phyloP scores from a whole-genome alignment of 1,284 basidiomycete genomes.

The Fomitopsis pinicola region DNA sequence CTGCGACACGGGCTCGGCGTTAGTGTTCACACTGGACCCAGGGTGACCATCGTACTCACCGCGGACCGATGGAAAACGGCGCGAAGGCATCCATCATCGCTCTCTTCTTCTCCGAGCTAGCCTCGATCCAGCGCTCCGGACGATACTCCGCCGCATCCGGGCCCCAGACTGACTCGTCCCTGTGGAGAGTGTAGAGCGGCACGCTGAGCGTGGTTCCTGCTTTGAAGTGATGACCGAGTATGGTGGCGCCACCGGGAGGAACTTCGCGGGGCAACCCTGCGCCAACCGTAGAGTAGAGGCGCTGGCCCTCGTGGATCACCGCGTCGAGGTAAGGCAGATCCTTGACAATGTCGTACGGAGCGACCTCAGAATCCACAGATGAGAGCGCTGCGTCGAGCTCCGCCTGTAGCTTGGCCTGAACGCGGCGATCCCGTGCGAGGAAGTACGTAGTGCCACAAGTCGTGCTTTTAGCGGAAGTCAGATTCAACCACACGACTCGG shows the following conservation, averaged over 20 bases:
- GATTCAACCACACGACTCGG: background rate
- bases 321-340: constrained; percentile 22
- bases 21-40: background rate
- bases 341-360: constrained; percentile 16
- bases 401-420: constrained; percentile 19
- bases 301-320: constrained; percentile 22
- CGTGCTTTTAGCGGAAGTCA: background rate
- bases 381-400: constrained; percentile 18
- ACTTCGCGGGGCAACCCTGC: constrained; percentile 23
- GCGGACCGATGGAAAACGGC: constrained; percentile 16
- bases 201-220: constrained; percentile 24
- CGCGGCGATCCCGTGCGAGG: constrained; percentile 11
- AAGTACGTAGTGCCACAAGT: constrained; percentile 16
- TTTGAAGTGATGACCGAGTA: constrained; percentile 16
- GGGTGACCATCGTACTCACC: constrained; percentile 2
- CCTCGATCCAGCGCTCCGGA: constrained; percentile 39
- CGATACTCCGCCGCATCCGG: constrained; percentile 32
- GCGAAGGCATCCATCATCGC: constrained; percentile 12
- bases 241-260: constrained; percentile 15
- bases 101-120: constrained; percentile 6
- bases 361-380: constrained; percentile 13
- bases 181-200: constrained; percentile 32
- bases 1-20: background rate
- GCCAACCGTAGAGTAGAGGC: constrained; percentile 18
- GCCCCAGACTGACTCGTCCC: constrained; percentile 34